Evolutionary conservation across 345 rosid genomes (phyloP), one percentile per base, ranked within the genome.

Genomic region (Hypericum androsaemum): DNA sequence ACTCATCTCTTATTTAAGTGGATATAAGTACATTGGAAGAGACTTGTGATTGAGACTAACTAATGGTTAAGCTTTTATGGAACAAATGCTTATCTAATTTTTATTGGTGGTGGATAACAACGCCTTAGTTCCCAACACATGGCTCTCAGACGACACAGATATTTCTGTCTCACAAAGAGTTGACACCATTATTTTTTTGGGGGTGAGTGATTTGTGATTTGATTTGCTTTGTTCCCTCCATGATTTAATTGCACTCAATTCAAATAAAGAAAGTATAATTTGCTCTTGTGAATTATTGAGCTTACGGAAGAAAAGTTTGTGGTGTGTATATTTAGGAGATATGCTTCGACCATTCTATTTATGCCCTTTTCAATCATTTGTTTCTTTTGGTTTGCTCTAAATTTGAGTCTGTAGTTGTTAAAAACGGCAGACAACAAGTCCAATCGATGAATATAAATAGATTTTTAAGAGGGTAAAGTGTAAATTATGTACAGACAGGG

Each of bases 141-240:
- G 72, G 71, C 55, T 59, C 22, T 57, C 64, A 15, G 65, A 59
- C 57, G 58, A 56, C 45, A 7, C 12, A 43, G 60, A 62, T 41
- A 32, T 61, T 47, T 59, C 53, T 53, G 85, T 79, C 80, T 71
- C 74, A 38, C 74, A 76, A 76, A 67, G 72, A 46, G 44, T 39
- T 69, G 74, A 69, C 84, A 76, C 50, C 68, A 74, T 69, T 68
- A 71, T 76, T 66, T 72, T 52, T 58, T 43, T n/a, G n/a, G 65
- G 66, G 44, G 59, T 50, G 39, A 54, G 48, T 39, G 62, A 47
- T 54, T 39, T 28, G 55, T 44, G 12, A 44, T 8, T 44, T 44
- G 62, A 61, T 72, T 72, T 67, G 64, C 63, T 72, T 64, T 66
- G 43, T 50, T 55, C 17, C 16, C 14, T 44, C 16, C 16, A 10